These are phyloP conservation scores for Myrica gale DNA, from an alignment of 306 rosid genomes.

Conservation along the genomic window DNA sequence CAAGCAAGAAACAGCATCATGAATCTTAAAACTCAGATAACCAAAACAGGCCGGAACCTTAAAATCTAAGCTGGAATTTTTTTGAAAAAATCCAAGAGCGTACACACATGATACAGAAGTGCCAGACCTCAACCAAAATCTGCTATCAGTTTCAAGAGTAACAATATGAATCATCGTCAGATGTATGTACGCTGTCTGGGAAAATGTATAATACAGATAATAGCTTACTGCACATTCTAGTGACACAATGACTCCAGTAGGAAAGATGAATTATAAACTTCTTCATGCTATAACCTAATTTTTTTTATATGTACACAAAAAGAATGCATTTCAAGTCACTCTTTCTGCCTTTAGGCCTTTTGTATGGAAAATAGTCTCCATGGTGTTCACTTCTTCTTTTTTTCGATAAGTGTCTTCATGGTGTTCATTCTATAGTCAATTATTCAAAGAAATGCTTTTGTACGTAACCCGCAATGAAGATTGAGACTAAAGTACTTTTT, in stretches of 20 bases:
- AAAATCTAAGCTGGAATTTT: background rate
- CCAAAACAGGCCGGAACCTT: background rate
- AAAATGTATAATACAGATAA: background rate
- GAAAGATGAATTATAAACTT: background rate
- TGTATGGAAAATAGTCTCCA: background rate
- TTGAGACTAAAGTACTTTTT: too few relatives aligned
- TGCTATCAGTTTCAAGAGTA: constrained; percentile 1
- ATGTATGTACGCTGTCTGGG: background rate
- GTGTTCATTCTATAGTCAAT: too few relatives aligned
- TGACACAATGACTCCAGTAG: background rate
- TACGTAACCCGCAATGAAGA: too few relatives aligned
- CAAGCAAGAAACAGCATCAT: constrained; percentile 25
- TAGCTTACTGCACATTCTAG: background rate
- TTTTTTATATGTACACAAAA: background rate
- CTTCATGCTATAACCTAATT: background rate
- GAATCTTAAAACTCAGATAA: constrained; percentile 21
- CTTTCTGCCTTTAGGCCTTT: background rate
- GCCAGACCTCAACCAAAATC: background rate
- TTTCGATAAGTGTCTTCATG: too few relatives aligned
- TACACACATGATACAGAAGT: background rate
- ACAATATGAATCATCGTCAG: background rate
- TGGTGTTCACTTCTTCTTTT: background rate
- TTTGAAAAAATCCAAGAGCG: background rate
- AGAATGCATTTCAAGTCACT: background rate
- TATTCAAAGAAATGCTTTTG: too few relatives aligned